Percentiles rank a stretch among this genome's conserved stretches.
Conservation (phyloP, 176 grass and related monocot species). For the Aegilops sharonensis region DNA sequence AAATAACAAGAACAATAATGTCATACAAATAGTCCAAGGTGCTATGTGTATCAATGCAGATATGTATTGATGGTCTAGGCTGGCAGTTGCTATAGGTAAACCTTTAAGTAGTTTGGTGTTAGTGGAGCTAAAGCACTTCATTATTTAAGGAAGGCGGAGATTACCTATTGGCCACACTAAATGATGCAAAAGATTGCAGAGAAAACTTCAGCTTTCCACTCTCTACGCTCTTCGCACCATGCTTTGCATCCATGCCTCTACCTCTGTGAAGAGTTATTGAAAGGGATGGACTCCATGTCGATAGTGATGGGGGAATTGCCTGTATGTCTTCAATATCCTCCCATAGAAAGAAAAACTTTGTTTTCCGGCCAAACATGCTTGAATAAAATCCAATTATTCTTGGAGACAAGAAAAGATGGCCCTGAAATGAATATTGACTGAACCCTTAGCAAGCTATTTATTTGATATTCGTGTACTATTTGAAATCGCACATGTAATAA, state of each 20-base stretch:
- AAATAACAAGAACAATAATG: constrained; percentile 13
- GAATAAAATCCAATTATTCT: constrained; percentile 92
- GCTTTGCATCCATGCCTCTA: constrained; percentile 89
- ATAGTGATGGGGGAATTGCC: constrained; percentile 57
- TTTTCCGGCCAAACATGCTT: constrained; percentile 92
- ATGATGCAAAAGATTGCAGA: constrained; percentile 91
- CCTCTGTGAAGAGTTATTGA: constrained; percentile 72
- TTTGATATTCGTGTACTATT: constrained; percentile 18
- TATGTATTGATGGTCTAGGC: neutral
- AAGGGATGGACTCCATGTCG: constrained; percentile 72
- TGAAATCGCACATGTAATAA: neutral
- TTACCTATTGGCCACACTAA: constrained; percentile 87
- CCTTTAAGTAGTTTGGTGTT: neutral
- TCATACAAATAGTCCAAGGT: constrained; percentile 19
- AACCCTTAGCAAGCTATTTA: neutral
- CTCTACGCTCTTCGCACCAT: constrained; percentile 78
- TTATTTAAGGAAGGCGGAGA: constrained; percentile 8
- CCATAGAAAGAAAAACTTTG: constrained; percentile 92
- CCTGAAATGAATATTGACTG: constrained; percentile 47
- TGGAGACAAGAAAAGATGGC: constrained; percentile 87
- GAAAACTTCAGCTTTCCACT: constrained; percentile 83
- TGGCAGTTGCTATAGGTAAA: neutral
- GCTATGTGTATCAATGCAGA: constrained; percentile 10
- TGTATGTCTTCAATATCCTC: constrained; percentile 98
- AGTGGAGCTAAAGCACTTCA: neutral